Evolutionary conservation across 192 early-diverging fungal genomes (phyloP), one percentile per base, ranked within the genome.

Genomic region (Entomortierella lignicola): DNA sequence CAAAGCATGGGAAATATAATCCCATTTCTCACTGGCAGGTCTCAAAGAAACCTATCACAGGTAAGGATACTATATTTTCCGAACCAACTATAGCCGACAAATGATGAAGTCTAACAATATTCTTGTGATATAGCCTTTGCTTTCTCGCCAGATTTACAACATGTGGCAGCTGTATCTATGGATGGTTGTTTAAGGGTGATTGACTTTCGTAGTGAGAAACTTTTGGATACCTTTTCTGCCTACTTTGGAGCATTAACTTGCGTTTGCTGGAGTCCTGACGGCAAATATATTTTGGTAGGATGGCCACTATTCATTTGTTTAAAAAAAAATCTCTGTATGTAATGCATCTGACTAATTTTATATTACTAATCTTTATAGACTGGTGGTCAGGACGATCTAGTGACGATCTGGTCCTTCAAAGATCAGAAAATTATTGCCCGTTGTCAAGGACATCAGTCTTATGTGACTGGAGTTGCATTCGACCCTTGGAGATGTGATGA

Each of bases 321-420:
- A 20, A n/a, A 3, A 4, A 15, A 47, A 47, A 47, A 15, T 4
- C 17, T 20, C 17, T 20, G 15, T 47, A 12, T 12, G 44, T 15
- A 20, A 15, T 47, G 34, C 39, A 10, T 42, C 8, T 13, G 17
- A 15, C 44, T 47, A 21, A 21, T 43, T 43, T 43, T 43, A 23
- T 41, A 27, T 23, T 34, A 62, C 52, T 17, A 37, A 47, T 12
- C 44, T 15, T 47, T 69, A n/a, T n/a, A 87, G 73, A 90, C 92
- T 3, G 96, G 97, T 26, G 95, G 96, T 12, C 94, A 99, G 67
- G 96, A 99, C 81, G 96, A 99, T 71, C 68, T 97, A 15, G 83
- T 99, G 13, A 93, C 93, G 0, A 88, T 99, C 18, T 98, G 94
- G 94, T 88, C 90, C 26, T 94, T 95, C 80, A 83, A 88, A 43